Evolutionary conservation across 2,329 filamentous ascomycete genomes (phyloP), one percentile per base, ranked within the genome.

Genomic region (Neobulgaria alba): DNA sequence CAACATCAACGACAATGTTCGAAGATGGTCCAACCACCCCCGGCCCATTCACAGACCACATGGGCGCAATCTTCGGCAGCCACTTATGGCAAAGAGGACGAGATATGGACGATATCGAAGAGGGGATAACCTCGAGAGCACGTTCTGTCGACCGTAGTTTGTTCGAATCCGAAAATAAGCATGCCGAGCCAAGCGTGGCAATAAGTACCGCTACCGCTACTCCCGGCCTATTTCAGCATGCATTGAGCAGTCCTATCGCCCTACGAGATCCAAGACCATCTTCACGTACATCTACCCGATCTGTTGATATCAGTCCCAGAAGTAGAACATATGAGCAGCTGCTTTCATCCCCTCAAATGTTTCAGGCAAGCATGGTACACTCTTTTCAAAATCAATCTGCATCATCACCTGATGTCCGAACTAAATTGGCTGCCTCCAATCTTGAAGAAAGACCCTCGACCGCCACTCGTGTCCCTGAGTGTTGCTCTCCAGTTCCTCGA

Each of bases 71-170:
- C 10, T 53, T 58, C 36, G 47, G 45, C 19, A 50, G 48, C 3
- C 45, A 50, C 33, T 18, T 51, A 10, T 57, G 52, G 48, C 43
- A 49, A 21, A 44, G 50, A 41, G 50, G 49, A 33, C 35, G 52
- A 34, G 48, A 53, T 8, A 39, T 54, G 39, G 32, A 36, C 31
- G 53, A 52, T 20, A 65, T 75, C 38, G 72, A 65, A 5, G 62
- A 67, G 1, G 58, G 75, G 30, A 69, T 73, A 26, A 61, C 63
- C 16, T 66, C 68, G 2, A 69, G 80, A 26, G 73, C 76, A 4
- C 71, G 69, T 21, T 85, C 82, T 0, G 75, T 77, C 5, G 82
- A 87, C 44, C 69, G 77, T 31, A 72, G 49, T 50, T 74, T 64
- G 2, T 79, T 82, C 38, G 66, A 67, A 16, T 76, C 67, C 38